Evolutionary conservation across 139 green algal genomes (phyloP).

Genomic region (Chlamydomonas sphaeroides): DNA sequence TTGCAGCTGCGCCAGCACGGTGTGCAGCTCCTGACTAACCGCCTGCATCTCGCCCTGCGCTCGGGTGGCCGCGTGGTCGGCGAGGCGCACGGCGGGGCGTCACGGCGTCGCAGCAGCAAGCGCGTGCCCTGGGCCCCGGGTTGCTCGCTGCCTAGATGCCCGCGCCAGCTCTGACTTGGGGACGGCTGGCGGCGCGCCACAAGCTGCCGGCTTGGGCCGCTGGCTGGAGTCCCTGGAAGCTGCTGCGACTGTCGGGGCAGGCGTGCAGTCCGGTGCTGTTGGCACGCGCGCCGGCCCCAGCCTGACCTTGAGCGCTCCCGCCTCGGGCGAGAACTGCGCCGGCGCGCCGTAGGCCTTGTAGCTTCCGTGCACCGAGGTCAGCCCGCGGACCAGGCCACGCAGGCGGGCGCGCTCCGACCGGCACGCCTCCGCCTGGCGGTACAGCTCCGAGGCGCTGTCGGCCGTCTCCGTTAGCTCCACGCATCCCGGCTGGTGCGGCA

Average conservation of each 20-base stretch:
- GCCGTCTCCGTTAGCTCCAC: not conserved
- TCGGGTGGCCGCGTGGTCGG: no score
- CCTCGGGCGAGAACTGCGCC: not conserved
- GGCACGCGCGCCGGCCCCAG: no score
- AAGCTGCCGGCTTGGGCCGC: no score
- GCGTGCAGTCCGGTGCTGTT: no score
- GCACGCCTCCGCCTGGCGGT: not conserved
- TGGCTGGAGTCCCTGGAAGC: no score
- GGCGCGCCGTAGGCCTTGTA: not conserved
- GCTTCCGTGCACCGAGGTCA: conserved; percentile 17
- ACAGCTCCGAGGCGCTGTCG: not conserved
- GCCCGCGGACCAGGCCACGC: not conserved
- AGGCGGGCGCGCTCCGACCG: not conserved
- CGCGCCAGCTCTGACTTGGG: no score
- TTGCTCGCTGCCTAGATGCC: no score
- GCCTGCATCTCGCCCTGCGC: not conserved
- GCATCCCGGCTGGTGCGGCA: not conserved
- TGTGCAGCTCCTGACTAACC: not conserved
- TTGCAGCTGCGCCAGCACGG: not conserved
- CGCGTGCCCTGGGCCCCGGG: no score
- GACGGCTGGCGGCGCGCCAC: no score
- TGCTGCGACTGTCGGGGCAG: no score
- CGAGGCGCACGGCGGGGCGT: no score
- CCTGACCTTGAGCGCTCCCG: not conserved
- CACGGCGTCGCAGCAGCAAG: no score